Evolutionary conservation across 352 stramenopile genomes (phyloP), one percentile per base, ranked within the genome.

Genomic region (Plasmopara muralis): DNA sequence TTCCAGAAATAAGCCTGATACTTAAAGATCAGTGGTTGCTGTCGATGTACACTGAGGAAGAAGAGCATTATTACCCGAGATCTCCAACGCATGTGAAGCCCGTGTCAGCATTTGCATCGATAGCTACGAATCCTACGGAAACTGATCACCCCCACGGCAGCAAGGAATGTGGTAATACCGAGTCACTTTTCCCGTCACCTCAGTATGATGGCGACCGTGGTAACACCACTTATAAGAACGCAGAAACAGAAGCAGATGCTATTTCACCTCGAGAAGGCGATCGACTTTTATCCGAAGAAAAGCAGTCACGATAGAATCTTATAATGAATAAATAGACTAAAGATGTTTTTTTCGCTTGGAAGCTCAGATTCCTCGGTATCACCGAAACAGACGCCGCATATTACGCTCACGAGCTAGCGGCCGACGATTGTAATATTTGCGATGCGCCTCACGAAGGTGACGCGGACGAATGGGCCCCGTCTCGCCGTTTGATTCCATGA

Each of bases 351-450:
- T 41, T 41, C 37, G 12, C 12, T 1, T 41, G 37, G 14, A 1
- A n/a, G 14, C 1, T 41, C 1, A 9, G 37, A 16, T 41, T 1
- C 7, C 31, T 25, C 20, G 20, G 10, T 41, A 41, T 38, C 65
- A 89, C 37, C 67, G 70, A 44, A 87, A 64, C 31, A 89, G 48
- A 25, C 78, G 74, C 18, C 71, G 70, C 50, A 83, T 57, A 39
- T 73, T 81, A 60, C 78, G 78, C 1, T 75, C 77, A 0, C 83
- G 66, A 0, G 76, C 72, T 3, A 89, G 58, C 6, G 80, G 78
- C 9, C 77, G 78, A 29, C 78, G 75, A 44, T 84, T 84, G 66
- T 93, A 93, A 57, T 91, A 93, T 60, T 88, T 87, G 34, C 80
- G 76, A 43, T 89, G 74, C 5, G 80, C 83, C 56, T 93, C 80